Percentiles rank a stretch among this genome's conserved stretches.
Evolutionary conservation across 768 basidiomycete species (phyloP).

Genomic region (Podaxis sp.): DNA sequence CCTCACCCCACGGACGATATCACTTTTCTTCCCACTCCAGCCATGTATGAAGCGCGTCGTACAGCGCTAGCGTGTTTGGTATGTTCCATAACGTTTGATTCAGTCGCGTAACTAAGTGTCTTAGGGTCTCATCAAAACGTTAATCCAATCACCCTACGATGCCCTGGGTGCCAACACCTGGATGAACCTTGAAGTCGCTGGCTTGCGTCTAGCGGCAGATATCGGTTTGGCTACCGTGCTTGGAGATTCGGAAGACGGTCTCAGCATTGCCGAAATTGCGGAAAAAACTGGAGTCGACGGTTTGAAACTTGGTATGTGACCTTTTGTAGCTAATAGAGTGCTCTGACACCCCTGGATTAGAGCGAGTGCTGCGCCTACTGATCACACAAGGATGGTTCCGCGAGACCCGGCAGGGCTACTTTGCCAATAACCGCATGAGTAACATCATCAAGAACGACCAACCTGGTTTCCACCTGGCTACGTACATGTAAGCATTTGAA

Average conservation of each 20-base stretch:
- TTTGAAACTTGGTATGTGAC: conserved; percentile 31
- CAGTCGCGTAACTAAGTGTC: background rate
- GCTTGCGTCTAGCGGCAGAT: conserved; percentile 34
- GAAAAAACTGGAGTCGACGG: conserved; percentile 33
- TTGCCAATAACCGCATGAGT: conserved; percentile 37
- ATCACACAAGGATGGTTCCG: conserved; percentile 38
- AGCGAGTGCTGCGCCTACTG: conserved; percentile 34
- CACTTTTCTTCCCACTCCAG: conserved; percentile 33
- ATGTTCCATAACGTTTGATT: conserved; percentile 4
- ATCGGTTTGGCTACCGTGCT: conserved; percentile 33
- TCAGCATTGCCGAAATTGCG: conserved; percentile 33
- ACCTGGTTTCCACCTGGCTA: conserved; percentile 35
- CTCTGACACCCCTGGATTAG: conserved; percentile 18
- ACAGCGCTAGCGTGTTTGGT: conserved; percentile 34
- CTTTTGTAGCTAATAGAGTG: background rate
- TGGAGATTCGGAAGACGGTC: conserved; percentile 33
- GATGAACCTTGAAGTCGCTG: conserved; percentile 32
- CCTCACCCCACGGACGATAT: conserved; percentile 37
- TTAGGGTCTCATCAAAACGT: conserved; percentile 34
- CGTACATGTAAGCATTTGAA: conserved; percentile 30
- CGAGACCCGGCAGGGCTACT: conserved; percentile 34
- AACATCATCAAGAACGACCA: conserved; percentile 35
- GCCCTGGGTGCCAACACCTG: conserved; percentile 34
- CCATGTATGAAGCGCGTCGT: conserved; percentile 36
- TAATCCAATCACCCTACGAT: conserved; percentile 37